Evolutionary conservation across 306 rosid genomes (phyloP), one percentile per base, ranked within the genome.

Genomic region (Morella rubra): DNA sequence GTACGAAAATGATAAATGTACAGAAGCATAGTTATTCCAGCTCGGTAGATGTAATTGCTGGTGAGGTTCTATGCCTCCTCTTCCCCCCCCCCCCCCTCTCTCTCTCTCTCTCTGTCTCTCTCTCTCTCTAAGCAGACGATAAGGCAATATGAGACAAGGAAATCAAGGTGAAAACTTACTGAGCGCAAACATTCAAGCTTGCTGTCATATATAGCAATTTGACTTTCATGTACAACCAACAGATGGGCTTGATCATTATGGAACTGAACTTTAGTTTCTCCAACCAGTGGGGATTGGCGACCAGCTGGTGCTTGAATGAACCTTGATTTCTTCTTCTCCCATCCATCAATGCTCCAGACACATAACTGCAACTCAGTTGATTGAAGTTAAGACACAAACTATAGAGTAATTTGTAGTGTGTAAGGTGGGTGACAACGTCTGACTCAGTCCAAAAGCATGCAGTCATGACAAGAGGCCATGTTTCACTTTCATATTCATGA

Each of bases 181-280:
- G 82, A 77, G 73, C 75, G 73, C 55, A 77, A 55, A 55, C 87
- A 84, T 40, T 84, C 87, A 9, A 84, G 87, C 84, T 80, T 84
- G 84, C 84, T 20, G 24, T 84, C 87, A 1, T 77, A 84, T 11
- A 84, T 71, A 59, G 82, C 75, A 73, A 84, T 62, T 78, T 84
- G 87, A 56, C 84, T 84, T 76, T 84, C 87, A 77, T 84, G 87
- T 69, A 79, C 80, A 81, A 84, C 87, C 75, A 84, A 55, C 44
- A 84, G 55, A 78, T 84, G 82, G 1, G 71, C 58, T 73, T 84
- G 87, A 80, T 84, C 87, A 62, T 80, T 80, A 70, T 84, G 87
- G 70, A 84, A 84, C 77, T 84, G 87, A 74, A 84, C 82, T 77
- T 77, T 84, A 60, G 87, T 84, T 77, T 84, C 87, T 62, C 87